Evolutionary conservation across 306 rosid species (phyloP).

Genomic region (Crataegus laevigata): DNA sequence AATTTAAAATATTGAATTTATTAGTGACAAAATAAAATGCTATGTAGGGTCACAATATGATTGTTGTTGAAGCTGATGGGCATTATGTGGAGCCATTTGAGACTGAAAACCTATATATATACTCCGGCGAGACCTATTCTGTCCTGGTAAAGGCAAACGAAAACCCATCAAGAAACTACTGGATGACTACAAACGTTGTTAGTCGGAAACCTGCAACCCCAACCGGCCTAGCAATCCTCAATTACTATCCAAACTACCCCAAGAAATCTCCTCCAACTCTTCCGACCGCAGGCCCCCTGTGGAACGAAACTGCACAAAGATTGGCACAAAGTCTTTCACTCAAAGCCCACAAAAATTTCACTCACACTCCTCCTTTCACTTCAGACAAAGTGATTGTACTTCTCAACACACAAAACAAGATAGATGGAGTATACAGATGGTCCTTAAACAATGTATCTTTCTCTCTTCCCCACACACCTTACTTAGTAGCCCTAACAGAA

Average conservation of each 20-base stretch:
- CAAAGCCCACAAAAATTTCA: constrained; percentile 11
- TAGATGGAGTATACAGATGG: constrained; percentile 34
- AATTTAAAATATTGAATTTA: not conserved
- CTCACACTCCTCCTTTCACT: constrained; percentile 3
- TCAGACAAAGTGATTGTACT: constrained; percentile 14
- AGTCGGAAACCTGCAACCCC: constrained; percentile 14
- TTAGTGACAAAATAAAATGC: not conserved
- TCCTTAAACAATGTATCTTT: constrained; percentile 74
- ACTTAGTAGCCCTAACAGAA: constrained; percentile 53
- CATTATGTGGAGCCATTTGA: constrained; percentile 29
- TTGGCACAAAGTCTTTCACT: not conserved
- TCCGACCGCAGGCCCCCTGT: constrained; percentile 18
- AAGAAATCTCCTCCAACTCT: constrained; percentile 11
- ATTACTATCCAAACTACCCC: constrained; percentile 10
- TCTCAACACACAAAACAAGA: constrained; percentile 20
- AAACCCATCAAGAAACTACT: constrained; percentile 23
- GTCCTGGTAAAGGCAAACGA: constrained; percentile 12
- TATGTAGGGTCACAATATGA: constrained; percentile 19
- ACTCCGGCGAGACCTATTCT: constrained; percentile 33
- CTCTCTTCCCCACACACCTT: constrained; percentile 65
- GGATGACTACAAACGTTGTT: constrained; percentile 15
- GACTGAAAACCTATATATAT: constrained; percentile 12
- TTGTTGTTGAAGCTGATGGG: constrained; percentile 29
- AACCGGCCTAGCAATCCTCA: constrained; percentile 18
- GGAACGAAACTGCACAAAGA: constrained; percentile 3